phyloP scores from a whole-genome alignment of 2,329 filamentous ascomycete species.

The Aureobasidium subglaciale region DNA sequence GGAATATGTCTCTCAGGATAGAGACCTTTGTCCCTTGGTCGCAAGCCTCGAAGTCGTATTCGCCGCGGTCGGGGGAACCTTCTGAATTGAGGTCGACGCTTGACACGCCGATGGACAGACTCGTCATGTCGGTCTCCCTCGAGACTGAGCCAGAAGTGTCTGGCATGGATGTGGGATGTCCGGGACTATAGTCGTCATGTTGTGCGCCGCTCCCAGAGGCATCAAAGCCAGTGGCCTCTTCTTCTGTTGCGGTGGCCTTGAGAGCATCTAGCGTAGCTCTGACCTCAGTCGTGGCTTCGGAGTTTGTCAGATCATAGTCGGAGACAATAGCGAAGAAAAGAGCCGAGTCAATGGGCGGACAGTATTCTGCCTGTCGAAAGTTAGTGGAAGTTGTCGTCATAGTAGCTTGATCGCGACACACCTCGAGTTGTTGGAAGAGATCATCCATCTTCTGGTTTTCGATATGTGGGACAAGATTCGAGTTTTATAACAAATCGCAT shows the following conservation, averaged over 20 bases:
- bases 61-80: slow-evolving; percentile 20
- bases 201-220: slow-evolving; percentile 60
- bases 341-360: slow-evolving; percentile 67
- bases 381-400: background rate
- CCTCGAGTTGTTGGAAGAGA: slow-evolving; percentile 16
- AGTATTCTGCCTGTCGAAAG: slow-evolving; percentile 56
- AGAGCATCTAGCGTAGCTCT: slow-evolving; percentile 57
- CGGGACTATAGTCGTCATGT: slow-evolving; percentile 25
- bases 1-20: slow-evolving; percentile 64
- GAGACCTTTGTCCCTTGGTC: slow-evolving; percentile 56
- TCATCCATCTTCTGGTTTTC: slow-evolving; percentile 18
- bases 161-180: slow-evolving; percentile 29
- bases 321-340: slow-evolving; percentile 67
- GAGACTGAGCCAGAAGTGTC: slow-evolving; percentile 36
- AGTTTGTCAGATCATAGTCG: slow-evolving; percentile 60
- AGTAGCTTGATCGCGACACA: background rate
- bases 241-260: slow-evolving; percentile 54
- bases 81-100: slow-evolving; percentile 26
- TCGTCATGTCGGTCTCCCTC: slow-evolving; percentile 44
- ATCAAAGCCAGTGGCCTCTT: slow-evolving; percentile 68
- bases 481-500: slow-evolving; percentile 14
- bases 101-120: slow-evolving; percentile 41
- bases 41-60: slow-evolving; percentile 34
- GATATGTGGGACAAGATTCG: background rate
- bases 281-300: slow-evolving; percentile 47